phyloP scores from a whole-genome alignment of 371 early-diverging fungal species.

The Paraphysoderma sedebokerense region DNA sequence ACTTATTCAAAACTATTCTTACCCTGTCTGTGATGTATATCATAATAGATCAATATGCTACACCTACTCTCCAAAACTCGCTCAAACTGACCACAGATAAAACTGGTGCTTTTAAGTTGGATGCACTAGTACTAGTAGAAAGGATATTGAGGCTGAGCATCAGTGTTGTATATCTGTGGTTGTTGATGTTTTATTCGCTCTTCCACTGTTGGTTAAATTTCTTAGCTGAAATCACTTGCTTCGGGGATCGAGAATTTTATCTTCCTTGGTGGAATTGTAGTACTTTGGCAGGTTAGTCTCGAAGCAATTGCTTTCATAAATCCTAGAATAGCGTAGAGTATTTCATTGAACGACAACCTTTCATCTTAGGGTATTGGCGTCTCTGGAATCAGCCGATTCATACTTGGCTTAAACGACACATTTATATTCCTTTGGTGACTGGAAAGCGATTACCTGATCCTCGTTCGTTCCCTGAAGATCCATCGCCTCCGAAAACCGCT shows the following conservation, averaged over 20 bases:
- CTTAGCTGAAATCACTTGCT: conserved; percentile 52
- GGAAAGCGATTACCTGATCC: neutral
- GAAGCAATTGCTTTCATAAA: too few relatives aligned
- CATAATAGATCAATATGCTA: conserved; percentile 59
- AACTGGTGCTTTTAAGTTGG: conserved; percentile 6
- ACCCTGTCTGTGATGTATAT: conserved; percentile 59
- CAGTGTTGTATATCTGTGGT: conserved; percentile 63
- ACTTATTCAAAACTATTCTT: conserved; percentile 30
- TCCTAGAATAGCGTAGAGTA: too few relatives aligned
- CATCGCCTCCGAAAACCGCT: neutral
- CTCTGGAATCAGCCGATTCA: conserved; percentile 83
- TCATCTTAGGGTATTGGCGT: conserved; percentile 73
- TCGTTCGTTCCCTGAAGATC: neutral
- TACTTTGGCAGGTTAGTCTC: too few relatives aligned
- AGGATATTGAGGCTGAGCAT: conserved; percentile 71
- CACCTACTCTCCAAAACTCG: conserved; percentile 69
- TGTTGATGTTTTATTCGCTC: conserved; percentile 74
- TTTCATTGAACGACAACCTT: too few relatives aligned
- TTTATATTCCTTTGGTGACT: conserved; percentile 52
- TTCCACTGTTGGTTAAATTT: conserved; percentile 72
- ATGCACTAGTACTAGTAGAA: conserved; percentile 50
- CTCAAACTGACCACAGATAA: conserved; percentile 44
- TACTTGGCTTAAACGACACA: conserved; percentile 64
- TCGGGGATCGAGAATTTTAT: conserved; percentile 83
- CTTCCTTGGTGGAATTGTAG: conserved; percentile 82